Conservation (phyloP, 2,329 filamentous ascomycete genomes). For the Colletotrichum neosansevieriae region DNA sequence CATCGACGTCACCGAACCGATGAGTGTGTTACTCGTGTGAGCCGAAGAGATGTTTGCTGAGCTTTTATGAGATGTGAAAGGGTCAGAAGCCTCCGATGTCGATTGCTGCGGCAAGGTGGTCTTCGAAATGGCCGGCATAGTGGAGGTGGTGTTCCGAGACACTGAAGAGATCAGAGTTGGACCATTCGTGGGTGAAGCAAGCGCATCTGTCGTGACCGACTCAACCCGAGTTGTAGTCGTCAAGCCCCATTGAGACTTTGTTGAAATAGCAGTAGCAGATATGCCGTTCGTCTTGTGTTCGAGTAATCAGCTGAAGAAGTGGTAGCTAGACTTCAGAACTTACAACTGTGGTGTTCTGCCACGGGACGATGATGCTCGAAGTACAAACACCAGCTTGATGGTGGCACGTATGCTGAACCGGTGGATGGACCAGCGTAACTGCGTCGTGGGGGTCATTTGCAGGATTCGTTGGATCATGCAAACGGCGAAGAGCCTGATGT, state of each 20-base stretch:
- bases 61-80: not conserved
- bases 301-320: not conserved
- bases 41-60: not conserved
- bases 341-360: constrained; percentile 9
- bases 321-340: not conserved
- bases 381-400: not conserved
- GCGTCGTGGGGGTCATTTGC: not conserved
- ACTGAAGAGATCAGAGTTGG: not conserved
- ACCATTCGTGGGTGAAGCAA: not conserved
- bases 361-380: not conserved
- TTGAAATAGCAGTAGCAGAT: fast-evolving
- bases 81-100: not conserved
- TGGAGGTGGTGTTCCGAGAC: not conserved
- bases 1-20: not conserved
- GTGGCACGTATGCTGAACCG: not conserved
- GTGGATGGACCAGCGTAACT: not conserved
- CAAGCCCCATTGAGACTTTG: constrained; percentile 1
- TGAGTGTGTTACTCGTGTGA: not conserved
- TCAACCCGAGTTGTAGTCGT: not conserved
- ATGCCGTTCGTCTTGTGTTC: not conserved
- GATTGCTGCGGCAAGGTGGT: not conserved
- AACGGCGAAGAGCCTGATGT: not conserved
- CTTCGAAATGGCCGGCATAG: not conserved
- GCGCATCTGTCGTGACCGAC: not conserved
- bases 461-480: not conserved